Conservation (phyloP, 176 grass and related monocot species). For the Carex scoparia region DNA sequence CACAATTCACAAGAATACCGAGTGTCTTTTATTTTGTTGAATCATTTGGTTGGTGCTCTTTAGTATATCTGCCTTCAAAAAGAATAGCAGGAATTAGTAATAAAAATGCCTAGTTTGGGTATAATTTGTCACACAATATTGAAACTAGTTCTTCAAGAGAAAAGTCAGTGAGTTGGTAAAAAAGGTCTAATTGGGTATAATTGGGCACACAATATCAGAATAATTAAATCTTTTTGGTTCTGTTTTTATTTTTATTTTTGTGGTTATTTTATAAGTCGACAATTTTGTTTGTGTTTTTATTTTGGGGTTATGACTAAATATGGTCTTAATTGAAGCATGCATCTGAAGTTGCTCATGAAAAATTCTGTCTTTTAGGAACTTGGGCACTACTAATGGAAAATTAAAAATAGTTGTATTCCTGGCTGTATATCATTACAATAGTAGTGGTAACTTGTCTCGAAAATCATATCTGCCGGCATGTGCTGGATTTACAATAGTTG, state of each 20-base stretch:
- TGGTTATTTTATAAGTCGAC: not conserved
- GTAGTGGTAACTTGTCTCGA: not conserved
- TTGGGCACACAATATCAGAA: not conserved
- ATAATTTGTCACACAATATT: not conserved
- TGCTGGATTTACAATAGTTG: not conserved
- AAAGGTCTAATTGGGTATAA: not conserved
- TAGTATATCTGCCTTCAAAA: not conserved
- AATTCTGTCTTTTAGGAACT: not conserved
- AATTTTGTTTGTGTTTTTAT: not conserved
- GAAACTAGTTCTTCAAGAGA: not conserved
- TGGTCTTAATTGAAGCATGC: not conserved
- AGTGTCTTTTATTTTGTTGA: not conserved
- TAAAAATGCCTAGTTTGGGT: not conserved
- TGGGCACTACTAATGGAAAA: too few species aligned
- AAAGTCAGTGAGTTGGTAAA: not conserved
- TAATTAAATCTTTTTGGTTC: not conserved
- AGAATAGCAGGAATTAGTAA: not conserved
- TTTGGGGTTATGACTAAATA: not conserved
- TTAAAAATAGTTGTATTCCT: not conserved
- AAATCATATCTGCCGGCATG: not conserved
- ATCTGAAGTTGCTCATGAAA: not conserved
- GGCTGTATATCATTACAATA: not conserved
- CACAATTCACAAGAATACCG: not conserved
- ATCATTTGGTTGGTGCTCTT: not conserved
- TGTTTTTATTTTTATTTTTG: not conserved